Evolutionary conservation across 2,329 filamentous ascomycete genomes (phyloP).

Genomic region (Geosmithia putterillii): DNA sequence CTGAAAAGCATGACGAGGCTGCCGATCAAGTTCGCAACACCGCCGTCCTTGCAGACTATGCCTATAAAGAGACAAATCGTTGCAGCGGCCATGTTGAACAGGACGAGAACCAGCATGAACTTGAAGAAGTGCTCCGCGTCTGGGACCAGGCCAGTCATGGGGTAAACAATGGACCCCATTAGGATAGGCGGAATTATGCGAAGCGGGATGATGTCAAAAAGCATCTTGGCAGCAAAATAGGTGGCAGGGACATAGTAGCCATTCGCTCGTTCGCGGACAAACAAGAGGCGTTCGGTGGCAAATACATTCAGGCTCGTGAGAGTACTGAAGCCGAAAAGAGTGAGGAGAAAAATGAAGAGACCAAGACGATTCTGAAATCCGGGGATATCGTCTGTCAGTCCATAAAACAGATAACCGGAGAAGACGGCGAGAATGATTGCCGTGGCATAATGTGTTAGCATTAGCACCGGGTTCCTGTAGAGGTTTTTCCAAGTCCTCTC

Average conservation of each 20-base stretch:
- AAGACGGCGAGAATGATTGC: constrained; percentile 90
- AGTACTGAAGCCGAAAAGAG: constrained; percentile 93
- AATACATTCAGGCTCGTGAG: constrained; percentile 91
- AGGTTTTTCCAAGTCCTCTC: constrained; percentile 92
- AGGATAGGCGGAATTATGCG: constrained; percentile 88
- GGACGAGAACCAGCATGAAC: constrained; percentile 81
- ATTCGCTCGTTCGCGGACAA: constrained; percentile 87
- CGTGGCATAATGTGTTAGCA: constrained; percentile 97
- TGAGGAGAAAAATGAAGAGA: constrained; percentile 93
- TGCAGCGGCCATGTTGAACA: constrained; percentile 92
- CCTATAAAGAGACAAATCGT: constrained; percentile 93
- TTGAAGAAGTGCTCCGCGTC: constrained; percentile 76
- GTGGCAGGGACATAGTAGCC: constrained; percentile 91
- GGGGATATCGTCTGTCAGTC: constrained; percentile 86
- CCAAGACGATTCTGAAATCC: constrained; percentile 97
- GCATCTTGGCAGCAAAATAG: constrained; percentile 90
- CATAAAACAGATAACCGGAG: constrained; percentile 92
- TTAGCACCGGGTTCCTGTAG: constrained; percentile 93
- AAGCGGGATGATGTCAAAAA: constrained; percentile 96
- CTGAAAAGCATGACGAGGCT: constrained; percentile 97
- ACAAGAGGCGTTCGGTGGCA: constrained; percentile 77
- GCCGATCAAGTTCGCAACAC: constrained; percentile 86
- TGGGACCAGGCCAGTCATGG: constrained; percentile 88
- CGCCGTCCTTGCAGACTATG: constrained; percentile 82
- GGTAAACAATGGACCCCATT: constrained; percentile 92